Evolutionary conservation across 140 eudicot species (phyloP), one percentile per base, ranked within the genome.

Genomic region (Erigeron philadelphicus): DNA sequence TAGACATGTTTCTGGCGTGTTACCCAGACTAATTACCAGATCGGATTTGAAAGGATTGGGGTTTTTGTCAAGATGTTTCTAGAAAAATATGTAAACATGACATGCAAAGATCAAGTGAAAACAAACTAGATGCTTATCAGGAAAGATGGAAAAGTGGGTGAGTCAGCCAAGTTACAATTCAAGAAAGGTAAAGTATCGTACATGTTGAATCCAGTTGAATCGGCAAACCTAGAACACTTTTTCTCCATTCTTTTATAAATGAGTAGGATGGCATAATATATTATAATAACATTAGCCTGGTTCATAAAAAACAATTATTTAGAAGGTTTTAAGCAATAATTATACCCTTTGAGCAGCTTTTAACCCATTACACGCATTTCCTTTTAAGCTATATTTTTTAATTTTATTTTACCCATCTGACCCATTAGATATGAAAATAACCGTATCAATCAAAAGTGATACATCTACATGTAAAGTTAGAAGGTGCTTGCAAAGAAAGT

Each of bases 1-100:
- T 62, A 19, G 61, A 72, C 64, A 72, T 49, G 54, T 62, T 72
- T 60, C 60, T 53, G 73, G 13, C 56, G 13, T 5, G 56, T 50
- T 50, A 50, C 56, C 7, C 7, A 12, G 56, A 50, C 19, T 50
- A 4, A 21, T 55, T 16, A 69, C 35, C 53, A 53, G 73, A 41
- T 42, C 42, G 18, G 55, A 41, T 64, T 62, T 56, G 43, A 18
- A 31, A 52, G 25, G 10, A 42, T 13, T 63, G 64, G 31, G n/a
- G 12, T 50, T 52, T 56, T 18, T 50, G 66, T 40, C 57, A n/a
- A 44, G 49, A 61, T 61, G 63, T 64, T 64, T 16, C 18, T n/a
- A 0, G 54, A 19, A 55, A 67, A 47, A 54, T 47, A 68, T 25
- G 68, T 62, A 23, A 11, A 46, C 21, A 48, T 56, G 69, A 17